Evolutionary conservation across 257 asterid genomes (phyloP), one percentile per base, ranked within the genome.

Genomic region (Capsicum chinense): DNA sequence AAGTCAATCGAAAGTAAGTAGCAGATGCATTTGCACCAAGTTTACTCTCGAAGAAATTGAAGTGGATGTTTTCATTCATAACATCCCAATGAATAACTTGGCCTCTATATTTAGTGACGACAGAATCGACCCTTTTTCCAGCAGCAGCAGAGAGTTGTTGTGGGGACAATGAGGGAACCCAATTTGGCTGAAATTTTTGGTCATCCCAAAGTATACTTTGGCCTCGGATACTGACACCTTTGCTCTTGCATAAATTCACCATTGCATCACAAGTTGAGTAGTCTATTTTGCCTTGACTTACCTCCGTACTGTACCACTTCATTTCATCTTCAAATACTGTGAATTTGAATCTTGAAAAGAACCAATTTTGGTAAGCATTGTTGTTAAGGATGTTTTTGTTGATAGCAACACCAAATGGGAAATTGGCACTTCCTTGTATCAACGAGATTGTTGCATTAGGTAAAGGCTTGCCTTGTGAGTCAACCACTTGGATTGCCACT

Each of bases 41-140:
- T 5, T 85, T 82, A 9, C 79, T 50, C 84, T 92, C 95, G 13
- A 88, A 87, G 83, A 91, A 93, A 0, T 87, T 76, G 16, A n/a
- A 88, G 35, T 93, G 96, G 2, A 94, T 87, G 88, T 91, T 91
- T 84, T 94, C 97, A 19, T 94, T 94, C 60, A 82, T 84, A 1
- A 93, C 97, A 13, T 94, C 98, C 97, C 97, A 94, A 68, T 93
- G 94, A 26, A 94, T 68, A 87, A 93, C 85, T 1, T 91, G 86
- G 0, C 88, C 92, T 6, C 5, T 78, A 86, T 93, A 94, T 59
- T 88, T 87, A 9, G 58, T 47, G 57, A 90, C 71, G 6, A 94
- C 5, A 52, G 94, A 89, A 0, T 74, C 83, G 3, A 91, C 86
- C 4, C 98, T 86, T 16, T 78, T 86, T 4, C 56, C 39, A 7